Evolutionary conservation across 768 basidiomycete species (phyloP), one percentile per base, ranked within the genome.

Genomic region (Coprinopsis strossmayeri): DNA sequence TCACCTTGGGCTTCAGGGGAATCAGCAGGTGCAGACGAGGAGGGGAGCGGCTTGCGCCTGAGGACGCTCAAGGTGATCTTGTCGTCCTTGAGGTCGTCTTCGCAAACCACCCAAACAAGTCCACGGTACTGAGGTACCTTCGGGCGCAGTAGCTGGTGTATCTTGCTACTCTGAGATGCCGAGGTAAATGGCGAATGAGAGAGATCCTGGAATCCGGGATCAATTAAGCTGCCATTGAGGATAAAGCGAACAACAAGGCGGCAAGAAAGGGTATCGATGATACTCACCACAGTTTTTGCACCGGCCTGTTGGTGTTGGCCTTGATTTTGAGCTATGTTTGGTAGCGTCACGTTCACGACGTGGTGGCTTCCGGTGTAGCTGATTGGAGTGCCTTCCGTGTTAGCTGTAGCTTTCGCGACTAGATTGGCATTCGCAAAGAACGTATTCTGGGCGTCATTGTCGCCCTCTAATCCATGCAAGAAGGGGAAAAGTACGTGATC

Each of bases 401-500:
- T 54, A 12, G 47, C 53, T 30, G 52, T 39, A 10, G 61, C 57
- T 10, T 45, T 45, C 21, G 48, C 53, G 34, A 56, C 51, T 2
- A 57, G 55, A 5, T 57, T 48, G 4, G 64, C 62, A 9, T 73
- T 60, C 10, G 78, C 73, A 61, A 94, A 94, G 73, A 93, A 93
- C 18, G 76, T 72, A 58, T 87, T 89, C 68, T 91, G 91, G 0
- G 82, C 81, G 13, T 77, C 65, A 59, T 91, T 90, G 50, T 82
- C 75, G 54, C 88, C 84, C 58, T 93, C 91, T 52, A 93, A 72
- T 37, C 91, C 88, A 58, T 93, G 91, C 13, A 91, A 68, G 67
- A 92, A 95, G 0, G 91, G 91, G 62, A 95, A 95, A 49, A 93
- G 78, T 56, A 84, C 75, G 34, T 74, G 71, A 67, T 95, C 91